Evolutionary conservation across 768 basidiomycete genomes (phyloP).

Genomic region (Amanita pallidorosea): DNA sequence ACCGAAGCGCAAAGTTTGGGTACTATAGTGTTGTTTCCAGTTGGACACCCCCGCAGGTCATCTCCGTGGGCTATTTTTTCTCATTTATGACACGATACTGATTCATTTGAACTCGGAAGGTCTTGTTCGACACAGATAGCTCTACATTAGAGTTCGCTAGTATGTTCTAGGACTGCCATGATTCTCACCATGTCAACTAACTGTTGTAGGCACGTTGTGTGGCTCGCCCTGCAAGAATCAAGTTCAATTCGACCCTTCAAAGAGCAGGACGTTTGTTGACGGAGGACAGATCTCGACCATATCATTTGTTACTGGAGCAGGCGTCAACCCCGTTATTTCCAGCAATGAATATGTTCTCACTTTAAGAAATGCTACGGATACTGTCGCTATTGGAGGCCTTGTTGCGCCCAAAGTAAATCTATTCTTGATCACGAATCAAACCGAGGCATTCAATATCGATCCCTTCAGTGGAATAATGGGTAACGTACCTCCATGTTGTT

Average conservation of each 20-base stretch:
- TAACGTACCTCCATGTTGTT: slow-evolving; percentile 7
- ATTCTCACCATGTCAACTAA: too few species aligned
- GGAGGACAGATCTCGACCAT: slow-evolving; percentile 27
- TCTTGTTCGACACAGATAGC: slow-evolving; percentile 47
- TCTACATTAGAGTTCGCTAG: too few species aligned
- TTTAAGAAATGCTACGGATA: too few species aligned
- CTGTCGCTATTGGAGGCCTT: too few species aligned
- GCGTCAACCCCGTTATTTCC: slow-evolving; percentile 42
- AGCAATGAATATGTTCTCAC: slow-evolving; percentile 29
- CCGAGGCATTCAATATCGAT: slow-evolving; percentile 38
- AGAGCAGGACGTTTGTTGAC: slow-evolving; percentile 42
- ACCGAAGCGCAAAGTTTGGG: background rate
- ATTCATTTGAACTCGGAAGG: slow-evolving; percentile 15
- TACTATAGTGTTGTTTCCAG: slow-evolving; percentile 12
- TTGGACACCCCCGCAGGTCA: slow-evolving; percentile 40
- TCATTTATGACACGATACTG: background rate
- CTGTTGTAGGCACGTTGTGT: too few species aligned
- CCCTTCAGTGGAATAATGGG: slow-evolving; percentile 45
- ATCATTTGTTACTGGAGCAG: slow-evolving; percentile 44
- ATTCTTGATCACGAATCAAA: slow-evolving; percentile 45
- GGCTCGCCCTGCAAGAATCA: too few species aligned
- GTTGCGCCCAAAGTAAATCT: slow-evolving; percentile 11
- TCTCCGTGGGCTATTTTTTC: slow-evolving; percentile 19
- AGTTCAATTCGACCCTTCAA: slow-evolving; percentile 31
- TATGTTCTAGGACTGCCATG: too few species aligned